Conservation (phyloP, 345 rosid genomes). For the Acer campestre region DNA sequence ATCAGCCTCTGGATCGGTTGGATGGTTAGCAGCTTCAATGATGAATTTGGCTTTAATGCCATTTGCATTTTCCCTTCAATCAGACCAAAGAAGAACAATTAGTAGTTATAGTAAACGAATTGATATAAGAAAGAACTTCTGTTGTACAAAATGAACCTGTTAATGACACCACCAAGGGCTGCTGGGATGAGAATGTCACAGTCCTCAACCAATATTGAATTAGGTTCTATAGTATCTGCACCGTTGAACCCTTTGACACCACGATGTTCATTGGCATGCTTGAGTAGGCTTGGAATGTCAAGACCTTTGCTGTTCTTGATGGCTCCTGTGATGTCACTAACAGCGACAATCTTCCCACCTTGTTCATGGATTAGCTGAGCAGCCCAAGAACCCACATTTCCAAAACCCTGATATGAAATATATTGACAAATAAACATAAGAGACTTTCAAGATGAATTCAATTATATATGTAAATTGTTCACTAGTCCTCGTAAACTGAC, state of each 20-base stretch:
- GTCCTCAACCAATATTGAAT: constrained; percentile 71
- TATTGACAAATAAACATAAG: background rate
- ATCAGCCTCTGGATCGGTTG: constrained; percentile 97
- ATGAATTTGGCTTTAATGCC: constrained; percentile 87
- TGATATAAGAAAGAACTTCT: background rate
- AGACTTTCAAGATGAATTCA: background rate
- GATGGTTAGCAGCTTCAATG: constrained; percentile 95
- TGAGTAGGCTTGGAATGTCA: constrained; percentile 56
- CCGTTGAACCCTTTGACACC: constrained; percentile 85
- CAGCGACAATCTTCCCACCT: constrained; percentile 86
- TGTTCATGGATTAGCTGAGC: constrained; percentile 71
- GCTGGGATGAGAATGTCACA: constrained; percentile 91
- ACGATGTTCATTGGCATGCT: constrained; percentile 59
- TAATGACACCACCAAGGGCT: constrained; percentile 93
- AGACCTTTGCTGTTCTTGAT: constrained; percentile 80
- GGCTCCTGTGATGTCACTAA: constrained; percentile 87
- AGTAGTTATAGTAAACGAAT: background rate
- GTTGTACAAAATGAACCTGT: constrained; percentile 48
- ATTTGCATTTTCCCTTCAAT: constrained; percentile 77
- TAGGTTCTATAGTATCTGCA: constrained; percentile 55
- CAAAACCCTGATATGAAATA: constrained; percentile 67
- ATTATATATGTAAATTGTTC: background rate
- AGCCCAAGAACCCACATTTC: constrained; percentile 98
- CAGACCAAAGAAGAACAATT: constrained; percentile 1
- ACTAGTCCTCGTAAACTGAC: background rate